A percentile compares a stretch with the other conserved stretches of the same genome.
Conservation (phyloP, 2,329 filamentous ascomycete genomes). For the Ophidiomyces ophidiicola region DNA sequence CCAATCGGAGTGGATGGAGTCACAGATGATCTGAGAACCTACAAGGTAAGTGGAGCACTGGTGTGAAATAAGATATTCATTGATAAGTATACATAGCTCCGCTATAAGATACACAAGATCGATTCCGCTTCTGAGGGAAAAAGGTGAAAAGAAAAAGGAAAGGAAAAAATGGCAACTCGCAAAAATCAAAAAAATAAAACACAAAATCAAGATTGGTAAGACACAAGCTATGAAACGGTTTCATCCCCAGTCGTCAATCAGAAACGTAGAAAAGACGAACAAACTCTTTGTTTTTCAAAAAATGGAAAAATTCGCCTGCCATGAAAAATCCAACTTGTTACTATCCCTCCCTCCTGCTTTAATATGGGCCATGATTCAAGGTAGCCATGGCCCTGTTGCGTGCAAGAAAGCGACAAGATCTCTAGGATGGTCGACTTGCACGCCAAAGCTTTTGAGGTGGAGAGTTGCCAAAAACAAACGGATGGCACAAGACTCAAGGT, state of each 20-base stretch:
- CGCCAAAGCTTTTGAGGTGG: not conserved
- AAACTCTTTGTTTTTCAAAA: constrained; percentile 4
- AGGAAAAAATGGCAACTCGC: not conserved
- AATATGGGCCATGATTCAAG: not conserved
- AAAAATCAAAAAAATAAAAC: not conserved
- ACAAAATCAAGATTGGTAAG: too few species aligned
- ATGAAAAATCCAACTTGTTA: constrained; percentile 3
- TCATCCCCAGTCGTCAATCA: constrained; percentile 10
- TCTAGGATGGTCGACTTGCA: not conserved
- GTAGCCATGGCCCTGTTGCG: not conserved
- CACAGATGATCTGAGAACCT: too few species aligned
- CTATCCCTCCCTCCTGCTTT: not conserved
- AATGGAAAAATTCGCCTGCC: constrained; percentile 1
- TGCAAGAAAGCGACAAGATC: not conserved
- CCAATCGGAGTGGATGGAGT: too few species aligned
- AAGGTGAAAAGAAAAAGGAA: not conserved
- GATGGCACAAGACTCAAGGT: too few species aligned
- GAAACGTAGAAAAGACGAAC: not conserved
- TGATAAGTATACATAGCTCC: constrained; percentile 11
- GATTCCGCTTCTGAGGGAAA: constrained; percentile 7
- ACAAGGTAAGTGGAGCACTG: too few species aligned
- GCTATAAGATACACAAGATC: constrained; percentile 8
- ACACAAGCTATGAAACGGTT: constrained; percentile 4
- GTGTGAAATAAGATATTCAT: constrained; percentile 5
- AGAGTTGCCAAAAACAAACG: not conserved